Evolutionary conservation across 176 grass and related monocot species (phyloP).

Genomic region (Musa troglodytarum): DNA sequence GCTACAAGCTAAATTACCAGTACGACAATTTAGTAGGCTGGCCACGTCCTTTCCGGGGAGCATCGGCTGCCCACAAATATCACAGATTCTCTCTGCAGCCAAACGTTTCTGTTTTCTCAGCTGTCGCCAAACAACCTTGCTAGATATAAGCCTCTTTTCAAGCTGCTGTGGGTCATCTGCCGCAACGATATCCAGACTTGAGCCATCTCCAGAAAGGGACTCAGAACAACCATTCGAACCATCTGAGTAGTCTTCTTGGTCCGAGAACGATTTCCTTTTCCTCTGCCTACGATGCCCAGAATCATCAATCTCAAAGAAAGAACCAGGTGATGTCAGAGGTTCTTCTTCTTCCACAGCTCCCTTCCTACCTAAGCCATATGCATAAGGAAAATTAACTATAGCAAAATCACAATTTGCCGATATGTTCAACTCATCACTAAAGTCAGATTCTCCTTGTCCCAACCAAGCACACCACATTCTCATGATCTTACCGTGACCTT

Average conservation of each 20-base stretch:
- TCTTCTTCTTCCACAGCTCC: conserved; percentile 57
- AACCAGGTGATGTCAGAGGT: conserved; percentile 41
- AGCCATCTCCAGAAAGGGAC: conserved; percentile 21
- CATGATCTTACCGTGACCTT: conserved; percentile 42
- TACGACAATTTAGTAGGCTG: conserved; percentile 72
- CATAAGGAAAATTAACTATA: conserved; percentile 76
- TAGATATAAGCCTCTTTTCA: conserved; percentile 39
- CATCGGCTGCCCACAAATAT: conserved; percentile 89
- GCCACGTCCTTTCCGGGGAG: conserved; percentile 83
- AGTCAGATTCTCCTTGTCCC: conserved; percentile 35
- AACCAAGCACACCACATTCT: conserved; percentile 96
- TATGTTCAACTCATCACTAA: conserved; percentile 1
- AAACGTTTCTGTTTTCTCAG: conserved; percentile 77
- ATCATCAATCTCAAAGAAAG: conserved; percentile 82
- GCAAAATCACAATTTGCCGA: conserved; percentile 59
- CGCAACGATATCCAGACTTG: conserved; percentile 29
- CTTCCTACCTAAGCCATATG: conserved; percentile 77
- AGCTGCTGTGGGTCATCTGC: conserved; percentile 28
- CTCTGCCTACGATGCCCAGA: conserved; percentile 50
- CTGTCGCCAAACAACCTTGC: conserved; percentile 59
- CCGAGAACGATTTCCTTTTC: conserved; percentile 87
- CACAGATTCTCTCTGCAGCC: conserved; percentile 83
- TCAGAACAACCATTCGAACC: conserved; percentile 38
- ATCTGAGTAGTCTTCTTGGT: conserved; percentile 70
- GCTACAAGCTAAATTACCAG: conserved; percentile 78